phyloP scores from a whole-genome alignment of 768 basidiomycete genomes.

The Leucosporidium creatinivorum region DNA sequence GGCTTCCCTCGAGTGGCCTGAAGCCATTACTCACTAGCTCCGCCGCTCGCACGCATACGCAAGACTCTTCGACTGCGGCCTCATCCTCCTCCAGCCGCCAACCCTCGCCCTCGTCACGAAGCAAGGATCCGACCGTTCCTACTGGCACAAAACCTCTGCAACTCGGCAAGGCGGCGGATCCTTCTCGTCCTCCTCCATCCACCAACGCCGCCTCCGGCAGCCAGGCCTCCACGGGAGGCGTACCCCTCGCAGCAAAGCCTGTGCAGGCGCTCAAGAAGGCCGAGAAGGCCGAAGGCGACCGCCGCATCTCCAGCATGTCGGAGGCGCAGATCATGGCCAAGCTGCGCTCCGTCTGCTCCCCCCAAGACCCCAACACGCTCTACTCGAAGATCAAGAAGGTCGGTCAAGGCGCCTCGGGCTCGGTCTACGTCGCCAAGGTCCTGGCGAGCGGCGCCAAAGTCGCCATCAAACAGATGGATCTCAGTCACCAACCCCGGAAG shows the following conservation, averaged over 20 bases:
- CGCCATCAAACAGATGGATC: constrained; percentile 93
- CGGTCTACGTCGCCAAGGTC: constrained; percentile 94
- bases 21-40: constrained; percentile 20
- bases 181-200: constrained; percentile 50
- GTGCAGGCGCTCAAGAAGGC: constrained; percentile 50
- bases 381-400: constrained; percentile 99
- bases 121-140: background rate
- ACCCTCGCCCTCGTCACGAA: background rate
- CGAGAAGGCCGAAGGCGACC: constrained; percentile 50
- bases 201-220: constrained; percentile 39
- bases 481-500: constrained; percentile 78
- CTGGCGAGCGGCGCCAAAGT: constrained; percentile 80
- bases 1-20: background rate
- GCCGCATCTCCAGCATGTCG: constrained; percentile 90
- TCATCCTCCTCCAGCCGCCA: background rate
- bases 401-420: constrained; percentile 95
- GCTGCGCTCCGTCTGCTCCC: constrained; percentile 74
- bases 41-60: constrained; percentile 10
- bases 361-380: constrained; percentile 76
- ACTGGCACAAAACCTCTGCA: constrained; percentile 4
- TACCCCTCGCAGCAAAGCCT: constrained; percentile 1
- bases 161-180: constrained; percentile 44
- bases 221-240: constrained; percentile 2
- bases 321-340: constrained; percentile 99
- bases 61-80: background rate